Evolutionary conservation across 2,329 filamentous ascomycete species (phyloP).

Genomic region (Xylaria sp.): DNA sequence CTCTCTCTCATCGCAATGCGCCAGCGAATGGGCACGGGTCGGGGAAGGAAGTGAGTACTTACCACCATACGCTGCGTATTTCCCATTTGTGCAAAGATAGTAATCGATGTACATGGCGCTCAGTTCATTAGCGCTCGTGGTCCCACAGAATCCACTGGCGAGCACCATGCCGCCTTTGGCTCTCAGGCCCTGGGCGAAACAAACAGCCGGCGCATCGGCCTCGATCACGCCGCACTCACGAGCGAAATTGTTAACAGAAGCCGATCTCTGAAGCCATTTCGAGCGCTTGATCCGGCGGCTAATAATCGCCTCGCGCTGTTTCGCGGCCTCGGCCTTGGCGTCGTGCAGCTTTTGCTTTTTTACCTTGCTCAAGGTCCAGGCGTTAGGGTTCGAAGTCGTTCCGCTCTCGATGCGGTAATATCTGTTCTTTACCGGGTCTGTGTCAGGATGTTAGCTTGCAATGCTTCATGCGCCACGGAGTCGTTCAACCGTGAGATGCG

Average conservation of each 20-base stretch:
- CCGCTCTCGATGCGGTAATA: slow-evolving; percentile 64
- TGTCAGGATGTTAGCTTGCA: neutral
- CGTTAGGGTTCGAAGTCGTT: slow-evolving; percentile 42
- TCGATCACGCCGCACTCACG: slow-evolving; percentile 31
- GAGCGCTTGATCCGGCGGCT: slow-evolving; percentile 38
- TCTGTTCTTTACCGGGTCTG: slow-evolving; percentile 52
- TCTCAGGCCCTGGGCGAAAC: slow-evolving; percentile 38
- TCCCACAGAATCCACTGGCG: too few species aligned
- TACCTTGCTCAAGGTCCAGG: slow-evolving; percentile 51
- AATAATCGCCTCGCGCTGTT: slow-evolving; percentile 30
- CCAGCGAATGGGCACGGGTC: neutral
- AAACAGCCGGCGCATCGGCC: slow-evolving; percentile 30
- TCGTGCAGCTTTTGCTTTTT: slow-evolving; percentile 50
- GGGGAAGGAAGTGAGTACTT: slow-evolving; percentile 24
- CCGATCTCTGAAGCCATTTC: too few species aligned
- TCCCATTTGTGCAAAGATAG: slow-evolving; percentile 35
- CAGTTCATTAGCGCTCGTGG: slow-evolving; percentile 22
- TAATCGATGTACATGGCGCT: slow-evolving; percentile 38
- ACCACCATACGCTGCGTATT: slow-evolving; percentile 43
- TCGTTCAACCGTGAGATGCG: neutral
- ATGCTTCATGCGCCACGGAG: neutral
- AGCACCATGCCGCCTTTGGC: slow-evolving; percentile 39
- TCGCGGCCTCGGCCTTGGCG: slow-evolving; percentile 30
- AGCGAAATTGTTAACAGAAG: slow-evolving; percentile 17
- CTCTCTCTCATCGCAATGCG: slow-evolving; percentile 5